phyloP scores from a whole-genome alignment of 306 rosid species.

The Pterocarpus macrocarpus region DNA sequence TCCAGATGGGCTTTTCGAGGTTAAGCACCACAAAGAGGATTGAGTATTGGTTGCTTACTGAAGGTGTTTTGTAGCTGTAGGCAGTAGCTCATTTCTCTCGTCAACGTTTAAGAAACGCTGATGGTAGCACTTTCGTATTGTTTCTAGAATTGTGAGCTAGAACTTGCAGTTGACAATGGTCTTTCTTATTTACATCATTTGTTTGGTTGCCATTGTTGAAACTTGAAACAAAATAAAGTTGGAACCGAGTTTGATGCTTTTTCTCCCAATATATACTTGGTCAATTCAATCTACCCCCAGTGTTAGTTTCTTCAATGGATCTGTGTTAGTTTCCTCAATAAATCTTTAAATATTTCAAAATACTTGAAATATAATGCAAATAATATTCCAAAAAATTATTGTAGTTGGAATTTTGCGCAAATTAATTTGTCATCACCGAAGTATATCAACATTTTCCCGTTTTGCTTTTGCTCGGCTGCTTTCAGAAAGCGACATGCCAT shows the following conservation, averaged over 20 bases:
- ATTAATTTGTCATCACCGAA: background rate
- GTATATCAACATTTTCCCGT: background rate
- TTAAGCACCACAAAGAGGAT: background rate
- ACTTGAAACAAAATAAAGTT: background rate
- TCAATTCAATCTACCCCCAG: background rate
- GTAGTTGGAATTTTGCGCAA: background rate
- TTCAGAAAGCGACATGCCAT: background rate
- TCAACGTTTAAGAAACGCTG: background rate
- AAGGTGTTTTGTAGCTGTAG: background rate
- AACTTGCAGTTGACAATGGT: background rate
- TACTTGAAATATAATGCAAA: background rate
- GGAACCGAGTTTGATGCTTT: background rate
- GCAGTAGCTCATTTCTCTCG: background rate
- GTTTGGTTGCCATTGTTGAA: background rate
- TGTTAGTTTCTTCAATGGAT: background rate
- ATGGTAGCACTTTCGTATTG: background rate
- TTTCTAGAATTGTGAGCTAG: background rate
- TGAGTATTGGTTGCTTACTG: background rate
- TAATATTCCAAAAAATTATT: background rate
- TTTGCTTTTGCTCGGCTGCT: background rate
- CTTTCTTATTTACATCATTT: background rate
- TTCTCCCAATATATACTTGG: background rate
- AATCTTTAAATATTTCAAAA: no score
- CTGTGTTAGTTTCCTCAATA: background rate
- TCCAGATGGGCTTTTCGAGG: slow-evolving; percentile 7